Conservation (phyloP, 2,329 filamentous ascomycete species). For the Chaetothyriales sp. region DNA sequence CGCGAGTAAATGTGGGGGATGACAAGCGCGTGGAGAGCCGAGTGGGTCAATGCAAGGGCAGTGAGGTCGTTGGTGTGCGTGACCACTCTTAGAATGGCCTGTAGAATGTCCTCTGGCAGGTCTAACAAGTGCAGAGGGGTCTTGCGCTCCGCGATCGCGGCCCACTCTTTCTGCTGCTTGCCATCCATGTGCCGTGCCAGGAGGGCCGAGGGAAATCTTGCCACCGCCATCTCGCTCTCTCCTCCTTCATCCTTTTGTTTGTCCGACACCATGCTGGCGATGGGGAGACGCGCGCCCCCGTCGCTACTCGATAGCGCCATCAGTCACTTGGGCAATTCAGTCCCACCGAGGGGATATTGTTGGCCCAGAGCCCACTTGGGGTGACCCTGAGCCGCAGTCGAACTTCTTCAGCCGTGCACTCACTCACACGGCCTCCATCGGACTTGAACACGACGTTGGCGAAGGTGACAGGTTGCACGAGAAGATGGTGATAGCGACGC, state of each 20-base stretch:
- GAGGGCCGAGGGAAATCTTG: conserved; percentile 1
- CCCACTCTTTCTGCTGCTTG: conserved; percentile 15
- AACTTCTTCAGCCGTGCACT: not conserved
- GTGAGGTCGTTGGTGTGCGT: conserved; percentile 72
- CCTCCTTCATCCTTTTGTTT: not conserved
- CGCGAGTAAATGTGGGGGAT: conserved; percentile 70
- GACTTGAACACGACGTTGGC: not conserved
- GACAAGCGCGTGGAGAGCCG: conserved; percentile 59
- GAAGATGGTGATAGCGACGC: not conserved
- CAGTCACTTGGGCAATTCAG: not conserved
- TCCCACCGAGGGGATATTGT: not conserved
- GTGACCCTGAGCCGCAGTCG: not conserved
- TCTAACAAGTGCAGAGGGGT: conserved; percentile 55
- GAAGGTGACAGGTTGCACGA: not conserved
- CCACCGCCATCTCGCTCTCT: not conserved
- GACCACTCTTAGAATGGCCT: conserved; percentile 67
- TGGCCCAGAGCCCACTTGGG: not conserved
- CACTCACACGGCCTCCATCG: not conserved
- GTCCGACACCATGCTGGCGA: not conserved
- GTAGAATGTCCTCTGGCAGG: conserved; percentile 63
- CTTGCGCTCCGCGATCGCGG: conserved; percentile 27
- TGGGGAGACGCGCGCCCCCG: not conserved
- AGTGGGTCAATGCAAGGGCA: conserved; percentile 63
- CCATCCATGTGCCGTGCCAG: conserved; percentile 14
- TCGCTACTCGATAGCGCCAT: not conserved